Base-by-base conservation (phyloP, 495 filamentous ascomycete genomes). In the Hypoxylon perforatum region DNA sequence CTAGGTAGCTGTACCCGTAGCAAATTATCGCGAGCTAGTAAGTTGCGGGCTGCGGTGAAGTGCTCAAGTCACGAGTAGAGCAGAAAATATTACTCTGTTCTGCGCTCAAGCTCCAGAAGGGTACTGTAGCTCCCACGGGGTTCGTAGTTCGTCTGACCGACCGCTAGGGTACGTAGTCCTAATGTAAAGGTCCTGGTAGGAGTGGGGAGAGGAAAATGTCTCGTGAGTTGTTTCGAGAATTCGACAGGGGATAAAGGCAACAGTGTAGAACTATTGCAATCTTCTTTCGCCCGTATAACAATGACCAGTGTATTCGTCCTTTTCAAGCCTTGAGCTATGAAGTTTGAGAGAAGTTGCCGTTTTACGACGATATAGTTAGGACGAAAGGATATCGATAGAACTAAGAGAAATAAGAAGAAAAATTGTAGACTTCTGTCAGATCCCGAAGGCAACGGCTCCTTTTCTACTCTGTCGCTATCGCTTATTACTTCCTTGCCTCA, bases 61-160 rank as follows among this genome's bases (percentile, higher is more conserved):
- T 28, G 25, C 25, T 28, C 25, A 28, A 28, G 57, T 67, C 57
- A 67, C 64, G 41, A 48, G 45, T 47, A 57, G 21, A 47, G 33
- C 12, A 15, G 21, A 51, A n/a, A 56, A 51, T 56, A 59, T 60
- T 65, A 18, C 41, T 51, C 15, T 57, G 57, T 44, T 56, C 50
- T 30, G 51, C 50, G 63, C 55, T 65, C 57, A 19, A 56, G n/a
- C 48, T 54, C 28, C 4, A 48, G 7, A 22, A 12, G 10, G 30
- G 25, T 28, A 28, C 25, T 28, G n/a, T 21, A 15, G 39, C 49
- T 55, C 30, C 42, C 41, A 41, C 39, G 52, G 18, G 25, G 25
- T 28, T 28, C 3, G 25, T 28, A 28, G 4, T 59, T 68, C 59
- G 65, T 63, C 65, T 68, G 65, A 68, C 65, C 65, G 65, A 30